Evolutionary conservation across 139 green algal genomes (phyloP).

Genomic region (Tetradesmus lagerheimii): DNA sequence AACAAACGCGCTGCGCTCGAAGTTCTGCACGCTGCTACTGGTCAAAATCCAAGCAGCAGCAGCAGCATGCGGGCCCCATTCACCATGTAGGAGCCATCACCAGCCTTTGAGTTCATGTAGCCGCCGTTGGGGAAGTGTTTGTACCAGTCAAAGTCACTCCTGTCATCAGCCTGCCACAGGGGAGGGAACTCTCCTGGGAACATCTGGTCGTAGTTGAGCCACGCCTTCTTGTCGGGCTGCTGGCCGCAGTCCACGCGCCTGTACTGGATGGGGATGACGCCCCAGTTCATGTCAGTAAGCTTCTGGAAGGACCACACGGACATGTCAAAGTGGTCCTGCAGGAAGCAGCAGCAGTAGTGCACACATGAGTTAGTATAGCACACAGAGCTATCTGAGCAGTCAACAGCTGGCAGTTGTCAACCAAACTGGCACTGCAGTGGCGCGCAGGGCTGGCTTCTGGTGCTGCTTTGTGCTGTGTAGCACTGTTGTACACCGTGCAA

Average conservation of each 20-base stretch:
- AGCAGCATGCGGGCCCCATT: background rate
- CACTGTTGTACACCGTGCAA: too few relatives aligned
- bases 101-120: slow-evolving; percentile 26
- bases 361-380: background rate
- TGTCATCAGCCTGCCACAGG: background rate
- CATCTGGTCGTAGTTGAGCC: background rate
- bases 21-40: too few relatives aligned
- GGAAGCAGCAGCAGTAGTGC: background rate
- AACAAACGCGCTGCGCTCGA: too few relatives aligned
- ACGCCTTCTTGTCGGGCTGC: slow-evolving; percentile 28
- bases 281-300: slow-evolving; percentile 48
- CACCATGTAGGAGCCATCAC: slow-evolving; percentile 26
- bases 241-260: slow-evolving; percentile 25
- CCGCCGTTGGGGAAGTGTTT: slow-evolving; percentile 40
- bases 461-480: background rate
- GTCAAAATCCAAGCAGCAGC: background rate
- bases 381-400: too few relatives aligned
- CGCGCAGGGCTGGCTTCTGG: background rate
- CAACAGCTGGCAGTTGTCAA: too few relatives aligned
- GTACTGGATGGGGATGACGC: slow-evolving; percentile 48
- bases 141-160: slow-evolving; percentile 12
- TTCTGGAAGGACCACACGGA: slow-evolving; percentile 45
- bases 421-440: background rate
- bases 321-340: slow-evolving; percentile 39
- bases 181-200: slow-evolving; percentile 35